A percentile compares a stretch with the other conserved stretches of the same genome.
Conservation (phyloP, 805 yeast genomes). For the Dipodascus geniculatus region DNA sequence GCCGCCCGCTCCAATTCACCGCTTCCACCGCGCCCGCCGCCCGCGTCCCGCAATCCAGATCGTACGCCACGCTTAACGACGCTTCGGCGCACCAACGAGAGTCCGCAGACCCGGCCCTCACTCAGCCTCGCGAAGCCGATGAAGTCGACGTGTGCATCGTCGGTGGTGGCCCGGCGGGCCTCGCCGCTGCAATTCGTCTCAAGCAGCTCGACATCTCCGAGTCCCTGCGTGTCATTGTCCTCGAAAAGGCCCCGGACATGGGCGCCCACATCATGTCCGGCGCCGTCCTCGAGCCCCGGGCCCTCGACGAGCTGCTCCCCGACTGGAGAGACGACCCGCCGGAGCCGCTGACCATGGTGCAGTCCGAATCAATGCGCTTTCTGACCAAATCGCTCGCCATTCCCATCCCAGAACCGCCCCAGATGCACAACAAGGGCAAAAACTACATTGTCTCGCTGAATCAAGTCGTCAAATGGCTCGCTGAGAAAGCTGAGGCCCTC, state of each 20-base stretch:
- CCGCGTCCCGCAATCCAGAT: no score
- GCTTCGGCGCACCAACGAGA: background rate
- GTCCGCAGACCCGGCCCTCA: background rate
- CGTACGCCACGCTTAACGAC: background rate
- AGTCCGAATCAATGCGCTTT: constrained; percentile 61
- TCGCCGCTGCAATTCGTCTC: constrained; percentile 81
- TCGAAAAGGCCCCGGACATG: constrained; percentile 88
- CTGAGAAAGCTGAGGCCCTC: constrained; percentile 81
- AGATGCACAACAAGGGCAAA: constrained; percentile 65
- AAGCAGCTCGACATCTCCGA: constrained; percentile 77
- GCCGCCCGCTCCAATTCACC: no score
- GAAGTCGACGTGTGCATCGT: constrained; percentile 89
- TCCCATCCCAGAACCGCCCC: constrained; percentile 89
- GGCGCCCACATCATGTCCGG: constrained; percentile 92
- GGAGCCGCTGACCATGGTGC: constrained; percentile 51
- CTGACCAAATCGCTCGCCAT: constrained; percentile 48
- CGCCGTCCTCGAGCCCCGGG: constrained; percentile 85
- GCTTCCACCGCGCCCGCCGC: no score
- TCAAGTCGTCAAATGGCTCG: constrained; percentile 67
- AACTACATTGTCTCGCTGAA: constrained; percentile 80
- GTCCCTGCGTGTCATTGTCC: constrained; percentile 70
- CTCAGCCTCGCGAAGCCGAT: constrained; percentile 66
- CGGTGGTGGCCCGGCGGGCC: constrained; percentile 97
- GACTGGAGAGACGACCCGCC: constrained; percentile 32
- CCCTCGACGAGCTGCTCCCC: constrained; percentile 76